Base-by-base conservation (phyloP, 1,284 basidiomycete genomes). In the Ganoderma boninense region DNA sequence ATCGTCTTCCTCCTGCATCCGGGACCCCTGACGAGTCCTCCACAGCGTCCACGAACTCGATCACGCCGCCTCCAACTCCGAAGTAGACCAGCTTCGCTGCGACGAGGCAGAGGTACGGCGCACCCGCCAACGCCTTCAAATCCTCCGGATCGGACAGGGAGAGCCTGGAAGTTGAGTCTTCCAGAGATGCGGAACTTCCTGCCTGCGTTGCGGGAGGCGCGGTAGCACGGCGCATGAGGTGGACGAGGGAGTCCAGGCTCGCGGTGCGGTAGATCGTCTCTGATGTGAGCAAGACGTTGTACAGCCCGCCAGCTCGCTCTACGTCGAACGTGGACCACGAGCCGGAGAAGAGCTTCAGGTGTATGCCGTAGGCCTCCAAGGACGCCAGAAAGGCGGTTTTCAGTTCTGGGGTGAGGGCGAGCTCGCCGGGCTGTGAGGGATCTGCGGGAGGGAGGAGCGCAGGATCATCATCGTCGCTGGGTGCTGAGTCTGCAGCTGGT, bases 11-110 rank as follows among this genome's bases (percentile, higher is more conserved):
- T 32, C 54, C 54, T 14, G 54, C 5, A 16, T 20, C 54, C 26
- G 4, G 18, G 54, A 2, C 18, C 54, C 5, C 16, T 8, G 54
- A 3, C 16, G 16, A 11, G 44, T 23, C 29, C n/a, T 52, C 60
- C 14, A 69, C 62, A 10, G 43, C 69, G 1, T 57, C 54, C 14
- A 64, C 52, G 79, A 99, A 98, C 69, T 93, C 92, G 29, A 88
- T 82, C 11, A 97, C 85, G 0, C 96, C 95, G 0, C 97, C 97
- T 0, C 97, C 97, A 4, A 99, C 97, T 20, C 97, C 97, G 82
- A 99, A 99, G 80, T 99, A 99, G 38, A 98, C 84, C 13, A 96
- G 87, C 82, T 97, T 99, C n/a, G 92, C 92, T 0, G 95, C 95
- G 4, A 96, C 90, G 16, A 97, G 86, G 76, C 92, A 94, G 11